Percentiles rank a stretch among this genome's conserved stretches.
These are phyloP conservation scores for Otatea glauca DNA, from an alignment of 176 grass and related monocot genomes.

Conservation along the genomic window DNA sequence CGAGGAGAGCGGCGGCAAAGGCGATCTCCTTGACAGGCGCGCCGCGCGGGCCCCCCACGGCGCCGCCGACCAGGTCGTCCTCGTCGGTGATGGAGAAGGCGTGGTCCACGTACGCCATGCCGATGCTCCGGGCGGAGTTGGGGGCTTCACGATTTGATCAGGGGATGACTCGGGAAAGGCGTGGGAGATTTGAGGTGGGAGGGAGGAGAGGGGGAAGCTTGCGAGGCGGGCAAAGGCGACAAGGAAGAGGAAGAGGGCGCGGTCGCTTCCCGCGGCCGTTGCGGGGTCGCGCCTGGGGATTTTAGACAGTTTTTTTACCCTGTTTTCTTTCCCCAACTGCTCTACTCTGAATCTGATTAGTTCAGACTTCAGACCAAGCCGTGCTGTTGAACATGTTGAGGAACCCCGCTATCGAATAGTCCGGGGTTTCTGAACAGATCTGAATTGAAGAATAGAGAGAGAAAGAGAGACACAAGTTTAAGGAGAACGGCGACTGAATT, in stretches of 20 bases:
- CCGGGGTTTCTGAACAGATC: too few relatives aligned
- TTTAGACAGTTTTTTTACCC: background rate
- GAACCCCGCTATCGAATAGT: too few relatives aligned
- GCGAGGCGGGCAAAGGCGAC: slow-evolving; percentile 47
- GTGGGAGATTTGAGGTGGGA: slow-evolving; percentile 11
- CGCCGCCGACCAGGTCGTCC: slow-evolving; percentile 78
- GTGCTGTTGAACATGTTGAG: too few relatives aligned
- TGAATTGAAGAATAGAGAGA: too few relatives aligned
- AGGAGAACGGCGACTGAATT: too few relatives aligned
- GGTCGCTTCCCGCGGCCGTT: slow-evolving; percentile 39
- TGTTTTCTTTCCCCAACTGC: too few relatives aligned
- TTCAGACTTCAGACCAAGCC: too few relatives aligned
- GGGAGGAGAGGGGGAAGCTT: slow-evolving; percentile 49
- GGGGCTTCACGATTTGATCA: slow-evolving; percentile 16
- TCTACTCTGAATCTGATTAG: too few relatives aligned
- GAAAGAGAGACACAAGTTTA: too few relatives aligned
- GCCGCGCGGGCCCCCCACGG: slow-evolving; percentile 53
- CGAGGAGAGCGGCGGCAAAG: slow-evolving; percentile 78
- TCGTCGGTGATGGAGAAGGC: slow-evolving; percentile 96
- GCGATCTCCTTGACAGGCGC: slow-evolving; percentile 98
- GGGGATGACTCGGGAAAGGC: slow-evolving; percentile 8
- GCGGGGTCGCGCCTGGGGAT: slow-evolving; percentile 23
- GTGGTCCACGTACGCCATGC: slow-evolving; percentile 99
- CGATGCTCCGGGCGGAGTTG: background rate
- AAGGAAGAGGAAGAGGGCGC: slow-evolving; percentile 31